phyloP scores from a whole-genome alignment of 2,329 filamentous ascomycete species.

The Capronia epimyces region DNA sequence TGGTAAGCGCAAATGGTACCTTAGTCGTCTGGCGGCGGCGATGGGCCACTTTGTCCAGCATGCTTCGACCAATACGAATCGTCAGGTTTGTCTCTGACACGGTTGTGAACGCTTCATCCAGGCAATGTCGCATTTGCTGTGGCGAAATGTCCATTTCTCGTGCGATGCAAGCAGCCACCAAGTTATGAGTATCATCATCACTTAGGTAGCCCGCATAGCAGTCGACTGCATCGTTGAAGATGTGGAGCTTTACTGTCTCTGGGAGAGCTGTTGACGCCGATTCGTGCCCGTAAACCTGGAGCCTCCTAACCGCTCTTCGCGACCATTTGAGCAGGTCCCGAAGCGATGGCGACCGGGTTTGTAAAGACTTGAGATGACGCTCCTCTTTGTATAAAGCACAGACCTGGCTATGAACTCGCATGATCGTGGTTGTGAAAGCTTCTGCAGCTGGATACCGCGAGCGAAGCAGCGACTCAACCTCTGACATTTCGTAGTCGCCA shows the following conservation, averaged over 20 bases:
- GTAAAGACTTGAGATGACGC: slow-evolving; percentile 28
- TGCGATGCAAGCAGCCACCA: slow-evolving; percentile 66
- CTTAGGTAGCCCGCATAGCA: slow-evolving; percentile 82
- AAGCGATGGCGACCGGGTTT: slow-evolving; percentile 57
- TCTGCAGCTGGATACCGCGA: slow-evolving; percentile 65
- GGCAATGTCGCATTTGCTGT: slow-evolving; percentile 71
- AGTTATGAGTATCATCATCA: slow-evolving; percentile 55
- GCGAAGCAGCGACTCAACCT: slow-evolving; percentile 69
- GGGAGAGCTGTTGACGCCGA: slow-evolving; percentile 42
- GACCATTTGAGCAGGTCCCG: slow-evolving; percentile 91
- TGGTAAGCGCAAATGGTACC: slow-evolving; percentile 74
- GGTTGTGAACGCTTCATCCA: slow-evolving; percentile 64
- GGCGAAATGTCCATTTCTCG: slow-evolving; percentile 82
- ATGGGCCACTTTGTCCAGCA: slow-evolving; percentile 47
- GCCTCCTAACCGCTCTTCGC: slow-evolving; percentile 62
- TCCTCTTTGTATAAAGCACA: slow-evolving; percentile 32
- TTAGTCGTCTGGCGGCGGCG: slow-evolving; percentile 36
- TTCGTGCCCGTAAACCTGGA: slow-evolving; percentile 38
- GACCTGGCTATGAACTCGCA: slow-evolving; percentile 52
- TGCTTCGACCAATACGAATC: slow-evolving; percentile 62
- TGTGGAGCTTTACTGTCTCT: slow-evolving; percentile 69
- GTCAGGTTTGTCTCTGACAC: slow-evolving; percentile 57
- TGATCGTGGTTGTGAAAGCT: slow-evolving; percentile 51
- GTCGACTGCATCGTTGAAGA: slow-evolving; percentile 90
- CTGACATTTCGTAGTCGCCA: slow-evolving; percentile 58